These are phyloP conservation scores for Penicillium verhagenii DNA, from an alignment of 495 filamentous ascomycete species.

Conservation along the genomic window DNA sequence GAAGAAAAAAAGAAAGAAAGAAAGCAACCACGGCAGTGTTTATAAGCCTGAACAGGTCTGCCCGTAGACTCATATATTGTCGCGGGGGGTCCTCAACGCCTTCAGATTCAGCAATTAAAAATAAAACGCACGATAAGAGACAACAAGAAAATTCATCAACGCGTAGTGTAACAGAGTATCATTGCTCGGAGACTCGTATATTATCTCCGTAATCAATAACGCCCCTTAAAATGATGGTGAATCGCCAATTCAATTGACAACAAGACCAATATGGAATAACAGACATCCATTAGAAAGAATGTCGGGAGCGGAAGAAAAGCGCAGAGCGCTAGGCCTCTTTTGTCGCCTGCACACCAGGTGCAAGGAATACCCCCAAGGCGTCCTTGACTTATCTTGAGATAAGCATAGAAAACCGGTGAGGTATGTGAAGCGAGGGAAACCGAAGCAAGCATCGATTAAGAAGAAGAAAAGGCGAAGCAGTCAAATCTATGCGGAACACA, in stretches of 20 bases:
- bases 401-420: background rate
- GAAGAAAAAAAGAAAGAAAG: background rate
- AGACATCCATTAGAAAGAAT: constrained; percentile 3
- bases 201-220: constrained; percentile 45
- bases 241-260: constrained; percentile 23
- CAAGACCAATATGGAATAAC: constrained; percentile 9
- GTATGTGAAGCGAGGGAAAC: background rate
- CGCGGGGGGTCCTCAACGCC: constrained; percentile 27
- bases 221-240: constrained; percentile 27
- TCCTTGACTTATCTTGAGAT: background rate
- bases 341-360: constrained; percentile 13
- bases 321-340: background rate
- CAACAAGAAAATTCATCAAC: constrained; percentile 16
- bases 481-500: background rate
- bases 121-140: constrained; percentile 14
- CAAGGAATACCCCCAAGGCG: background rate
- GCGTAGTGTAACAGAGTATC: constrained; percentile 42
- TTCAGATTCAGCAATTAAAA: background rate
- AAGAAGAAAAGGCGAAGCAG: background rate
- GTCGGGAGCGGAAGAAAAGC: background rate
- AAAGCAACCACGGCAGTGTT: constrained; percentile 4
- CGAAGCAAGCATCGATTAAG: background rate
- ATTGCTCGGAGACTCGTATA: constrained; percentile 51
- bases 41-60: constrained; percentile 15
- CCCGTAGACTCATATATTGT: constrained; percentile 28